Percentiles rank a stretch among this genome's conserved stretches.
These are phyloP conservation scores for Tinospora cordifolia DNA, from an alignment of 164 flowering plant species.

Conservation along the genomic window DNA sequence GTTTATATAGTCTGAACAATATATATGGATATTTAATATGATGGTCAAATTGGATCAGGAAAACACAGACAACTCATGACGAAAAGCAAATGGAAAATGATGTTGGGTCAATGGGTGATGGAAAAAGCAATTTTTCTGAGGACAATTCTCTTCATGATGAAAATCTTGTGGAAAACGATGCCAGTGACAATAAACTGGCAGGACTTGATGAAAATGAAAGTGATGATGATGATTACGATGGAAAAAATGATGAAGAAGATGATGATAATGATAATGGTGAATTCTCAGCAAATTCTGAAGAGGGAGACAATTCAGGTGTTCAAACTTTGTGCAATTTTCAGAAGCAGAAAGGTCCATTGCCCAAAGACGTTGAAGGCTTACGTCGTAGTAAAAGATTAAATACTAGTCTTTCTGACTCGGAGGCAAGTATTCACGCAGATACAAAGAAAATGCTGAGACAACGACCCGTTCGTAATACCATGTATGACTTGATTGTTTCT, in stretches of 20 bases:
- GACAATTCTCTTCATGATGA: constrained; percentile 6
- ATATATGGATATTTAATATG: too few species aligned
- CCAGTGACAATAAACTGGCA: neutral
- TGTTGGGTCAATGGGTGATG: constrained; percentile 1
- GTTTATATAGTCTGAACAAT: neutral
- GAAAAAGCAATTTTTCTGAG: constrained; percentile 1
- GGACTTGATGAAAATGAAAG: constrained; percentile 15
- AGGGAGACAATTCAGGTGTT: constrained; percentile 14
- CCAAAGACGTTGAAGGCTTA: constrained; percentile 17
- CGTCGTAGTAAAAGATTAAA: constrained; percentile 31
- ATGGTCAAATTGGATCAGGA: constrained; percentile 20
- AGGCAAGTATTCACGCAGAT: constrained; percentile 10
- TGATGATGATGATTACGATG: constrained; percentile 13
- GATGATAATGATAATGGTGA: constrained; percentile 3
- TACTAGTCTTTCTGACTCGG: constrained; percentile 6
- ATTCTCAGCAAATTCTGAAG: constrained; percentile 10
- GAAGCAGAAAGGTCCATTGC: constrained; percentile 7
- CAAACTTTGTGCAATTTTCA: neutral
- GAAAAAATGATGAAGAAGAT: constrained; percentile 8
- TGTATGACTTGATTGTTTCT: constrained; percentile 14
- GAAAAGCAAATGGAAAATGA: constrained; percentile 9
- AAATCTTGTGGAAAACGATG: constrained; percentile 6
- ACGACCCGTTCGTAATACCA: constrained; percentile 31
- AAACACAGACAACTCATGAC: constrained; percentile 13
- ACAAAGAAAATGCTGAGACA: constrained; percentile 32